phyloP scores from a whole-genome alignment of 164 flowering plant genomes.

The Tetrastigma voinierianum region DNA sequence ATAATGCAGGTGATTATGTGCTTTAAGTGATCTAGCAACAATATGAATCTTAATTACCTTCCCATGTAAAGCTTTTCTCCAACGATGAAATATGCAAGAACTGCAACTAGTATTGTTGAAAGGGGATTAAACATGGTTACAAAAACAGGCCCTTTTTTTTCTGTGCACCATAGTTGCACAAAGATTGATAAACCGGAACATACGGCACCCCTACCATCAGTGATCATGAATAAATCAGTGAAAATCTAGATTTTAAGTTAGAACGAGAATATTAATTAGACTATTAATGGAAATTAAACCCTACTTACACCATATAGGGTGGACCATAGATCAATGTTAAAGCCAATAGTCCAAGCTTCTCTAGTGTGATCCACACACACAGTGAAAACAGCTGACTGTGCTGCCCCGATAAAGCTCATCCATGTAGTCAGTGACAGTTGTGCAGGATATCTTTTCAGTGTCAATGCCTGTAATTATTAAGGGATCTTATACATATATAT shows the following conservation, averaged over 20 bases:
- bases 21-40: too few species aligned
- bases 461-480: conserved; percentile 47
- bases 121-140: conserved; percentile 89
- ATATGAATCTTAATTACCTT: conserved; percentile 38
- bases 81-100: conserved; percentile 61
- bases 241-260: too few species aligned
- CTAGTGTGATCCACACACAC: conserved; percentile 34
- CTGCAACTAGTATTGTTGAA: conserved; percentile 56
- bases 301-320: conserved; percentile 56
- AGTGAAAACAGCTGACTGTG: conserved; percentile 76
- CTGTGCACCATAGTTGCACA: conserved; percentile 77
- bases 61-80: conserved; percentile 69
- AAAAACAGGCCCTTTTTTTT: conserved; percentile 76
- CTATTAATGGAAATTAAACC: too few species aligned
- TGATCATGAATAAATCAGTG: not conserved
- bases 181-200: conserved; percentile 57
- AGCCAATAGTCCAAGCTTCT: conserved; percentile 64
- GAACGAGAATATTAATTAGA: not conserved
- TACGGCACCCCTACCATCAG: conserved; percentile 46
- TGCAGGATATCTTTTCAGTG: conserved; percentile 78
- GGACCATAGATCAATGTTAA: conserved; percentile 66
- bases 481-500: too few species aligned
- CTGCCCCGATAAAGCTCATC: conserved; percentile 82
- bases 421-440: conserved; percentile 76
- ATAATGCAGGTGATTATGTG: too few species aligned